These are phyloP conservation scores for Thermothielavioides terrestris DNA, from an alignment of 495 filamentous ascomycete genomes.

Conservation along the genomic window DNA sequence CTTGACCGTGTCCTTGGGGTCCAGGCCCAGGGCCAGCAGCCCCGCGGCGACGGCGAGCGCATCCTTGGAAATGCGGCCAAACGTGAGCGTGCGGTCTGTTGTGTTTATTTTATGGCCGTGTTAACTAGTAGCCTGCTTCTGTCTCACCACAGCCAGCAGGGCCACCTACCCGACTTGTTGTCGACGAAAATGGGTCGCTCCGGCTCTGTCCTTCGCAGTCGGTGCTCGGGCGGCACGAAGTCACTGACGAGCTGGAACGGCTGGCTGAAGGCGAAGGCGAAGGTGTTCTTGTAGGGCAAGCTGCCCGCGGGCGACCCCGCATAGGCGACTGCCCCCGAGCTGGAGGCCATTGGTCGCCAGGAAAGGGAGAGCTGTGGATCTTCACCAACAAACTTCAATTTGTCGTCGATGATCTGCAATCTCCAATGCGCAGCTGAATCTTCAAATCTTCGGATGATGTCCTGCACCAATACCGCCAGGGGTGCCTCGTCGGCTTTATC, in stretches of 20 bases:
- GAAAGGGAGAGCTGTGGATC: too few species aligned
- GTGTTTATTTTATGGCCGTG: too few species aligned
- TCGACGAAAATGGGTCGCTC: slow-evolving; percentile 24
- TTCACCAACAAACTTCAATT: too few species aligned
- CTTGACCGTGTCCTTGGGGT: slow-evolving; percentile 17
- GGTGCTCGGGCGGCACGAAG: slow-evolving; percentile 16
- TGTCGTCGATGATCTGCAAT: too few species aligned
- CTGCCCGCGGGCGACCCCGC: slow-evolving; percentile 15
- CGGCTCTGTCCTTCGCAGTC: slow-evolving; percentile 16
- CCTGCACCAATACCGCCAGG: not conserved
- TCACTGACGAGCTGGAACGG: slow-evolving; percentile 17
- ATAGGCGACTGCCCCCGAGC: slow-evolving; percentile 5
- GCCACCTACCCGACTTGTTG: slow-evolving; percentile 17
- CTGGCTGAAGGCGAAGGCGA: slow-evolving; percentile 23
- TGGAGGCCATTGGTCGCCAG: slow-evolving; percentile 7
- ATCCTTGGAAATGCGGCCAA: slow-evolving; percentile 18
- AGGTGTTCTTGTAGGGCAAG: slow-evolving; percentile 17
- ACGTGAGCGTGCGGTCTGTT: slow-evolving; percentile 24
- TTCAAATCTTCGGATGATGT: too few species aligned
- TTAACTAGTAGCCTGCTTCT: not conserved
- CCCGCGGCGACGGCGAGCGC: slow-evolving; percentile 17
- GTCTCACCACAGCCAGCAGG: not conserved
- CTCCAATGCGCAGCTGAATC: too few species aligned
- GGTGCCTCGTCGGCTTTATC: not conserved
- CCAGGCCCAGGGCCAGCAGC: slow-evolving; percentile 18